A percentile compares a stretch with the other conserved stretches of the same genome.
Conservation (phyloP, 2,329 filamentous ascomycete species). For the Fusarium siculi region DNA sequence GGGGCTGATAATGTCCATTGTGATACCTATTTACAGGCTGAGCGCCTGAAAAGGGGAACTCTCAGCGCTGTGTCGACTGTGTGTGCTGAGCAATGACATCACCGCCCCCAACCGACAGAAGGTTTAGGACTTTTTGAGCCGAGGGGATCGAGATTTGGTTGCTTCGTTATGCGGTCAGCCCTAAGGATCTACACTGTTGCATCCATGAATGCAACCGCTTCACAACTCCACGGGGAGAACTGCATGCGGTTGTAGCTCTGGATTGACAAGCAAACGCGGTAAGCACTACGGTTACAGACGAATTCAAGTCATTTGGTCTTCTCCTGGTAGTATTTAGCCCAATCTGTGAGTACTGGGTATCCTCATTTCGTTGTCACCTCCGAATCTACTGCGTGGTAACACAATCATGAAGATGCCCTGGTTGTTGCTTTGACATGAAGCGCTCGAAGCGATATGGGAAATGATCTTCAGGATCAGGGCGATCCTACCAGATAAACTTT, state of each 20-base stretch:
- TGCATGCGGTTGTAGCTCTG: not conserved
- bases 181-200: not conserved
- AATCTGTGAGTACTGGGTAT: too few species aligned
- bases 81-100: not conserved
- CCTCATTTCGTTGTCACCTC: not conserved
- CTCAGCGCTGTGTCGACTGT: not conserved
- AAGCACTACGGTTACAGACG: rapidly evolving
- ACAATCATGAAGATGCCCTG: too few species aligned
- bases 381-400: rapidly evolving
- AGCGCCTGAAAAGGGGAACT: not conserved
- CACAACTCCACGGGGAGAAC: not conserved
- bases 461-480: rapidly evolving
- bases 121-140: rapidly evolving
- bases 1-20: not conserved
- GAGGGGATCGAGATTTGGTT: not conserved
- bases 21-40: too few species aligned
- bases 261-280: rapidly evolving
- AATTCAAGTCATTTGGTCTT: rapidly evolving
- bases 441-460: not conserved
- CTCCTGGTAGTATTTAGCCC: not conserved
- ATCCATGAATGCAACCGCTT: not conserved
- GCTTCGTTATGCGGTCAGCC: not conserved
- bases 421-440: not conserved
- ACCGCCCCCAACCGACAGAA: not conserved
- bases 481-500: rapidly evolving